Evolutionary conservation across 768 basidiomycete species (phyloP).

Genomic region (Termitomyces sp.): DNA sequence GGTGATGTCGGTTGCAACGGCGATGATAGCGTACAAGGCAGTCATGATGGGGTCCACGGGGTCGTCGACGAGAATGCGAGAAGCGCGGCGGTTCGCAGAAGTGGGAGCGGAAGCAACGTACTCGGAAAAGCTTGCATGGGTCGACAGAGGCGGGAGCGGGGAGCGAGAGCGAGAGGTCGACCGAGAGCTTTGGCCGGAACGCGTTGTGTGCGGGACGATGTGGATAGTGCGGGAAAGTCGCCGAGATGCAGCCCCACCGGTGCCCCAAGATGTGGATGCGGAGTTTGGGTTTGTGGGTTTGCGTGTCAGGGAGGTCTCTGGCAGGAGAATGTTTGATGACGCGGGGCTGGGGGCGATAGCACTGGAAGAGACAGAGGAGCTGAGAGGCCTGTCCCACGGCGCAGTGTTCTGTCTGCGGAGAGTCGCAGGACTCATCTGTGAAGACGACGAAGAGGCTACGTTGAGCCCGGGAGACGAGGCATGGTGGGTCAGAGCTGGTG

Average conservation of each 20-base stretch:
- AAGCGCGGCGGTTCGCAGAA: slow-evolving; percentile 64
- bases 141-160: slow-evolving; percentile 69
- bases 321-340: slow-evolving; percentile 52
- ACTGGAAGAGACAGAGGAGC: slow-evolving; percentile 50
- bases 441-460: slow-evolving; percentile 60
- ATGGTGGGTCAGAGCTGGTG: slow-evolving; percentile 45
- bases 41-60: slow-evolving; percentile 87
- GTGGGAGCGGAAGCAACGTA: slow-evolving; percentile 34
- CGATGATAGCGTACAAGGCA: slow-evolving; percentile 87
- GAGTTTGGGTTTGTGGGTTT: slow-evolving; percentile 47
- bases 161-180: slow-evolving; percentile 95
- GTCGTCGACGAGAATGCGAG: slow-evolving; percentile 78
- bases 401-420: slow-evolving; percentile 59
- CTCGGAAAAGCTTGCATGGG: slow-evolving; percentile 62
- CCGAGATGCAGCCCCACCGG: slow-evolving; percentile 57
- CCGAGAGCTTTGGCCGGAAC: slow-evolving; percentile 80
- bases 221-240: slow-evolving; percentile 84
- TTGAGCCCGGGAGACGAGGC: slow-evolving; percentile 49
- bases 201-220: slow-evolving; percentile 58
- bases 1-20: slow-evolving; percentile 86
- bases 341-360: slow-evolving; percentile 54
- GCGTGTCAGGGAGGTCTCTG: slow-evolving; percentile 60
- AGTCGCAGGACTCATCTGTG: slow-evolving; percentile 61
- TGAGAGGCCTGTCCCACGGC: slow-evolving; percentile 61
- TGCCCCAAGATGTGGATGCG: slow-evolving; percentile 43